A percentile compares a stretch with the other conserved stretches of the same genome.
These are phyloP conservation scores for Cymbomonas tetramitiformis DNA, from an alignment of 139 green algal genomes.

Conservation along the genomic window DNA sequence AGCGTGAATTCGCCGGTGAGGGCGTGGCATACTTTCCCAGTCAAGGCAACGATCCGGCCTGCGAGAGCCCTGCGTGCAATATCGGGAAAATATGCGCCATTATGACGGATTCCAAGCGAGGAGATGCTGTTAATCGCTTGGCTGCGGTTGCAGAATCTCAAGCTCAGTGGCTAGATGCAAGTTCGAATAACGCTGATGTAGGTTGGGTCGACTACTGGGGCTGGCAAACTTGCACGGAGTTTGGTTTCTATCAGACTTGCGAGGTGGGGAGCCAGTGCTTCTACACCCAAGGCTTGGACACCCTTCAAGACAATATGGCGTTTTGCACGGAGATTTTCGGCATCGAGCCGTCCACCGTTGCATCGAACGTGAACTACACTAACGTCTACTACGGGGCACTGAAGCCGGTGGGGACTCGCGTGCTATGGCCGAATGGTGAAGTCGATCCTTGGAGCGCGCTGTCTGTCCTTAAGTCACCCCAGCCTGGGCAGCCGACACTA, in stretches of 20 bases:
- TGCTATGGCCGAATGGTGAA: slow-evolving; percentile 8
- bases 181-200: too few relatives aligned
- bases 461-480: background rate
- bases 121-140: background rate
- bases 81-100: slow-evolving; percentile 9
- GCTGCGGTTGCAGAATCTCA: background rate
- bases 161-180: too few relatives aligned
- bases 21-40: slow-evolving; percentile 5
- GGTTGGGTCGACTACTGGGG: slow-evolving; percentile 7
- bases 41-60: slow-evolving; percentile 19
- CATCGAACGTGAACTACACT: background rate
- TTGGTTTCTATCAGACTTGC: slow-evolving; percentile 26
- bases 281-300: background rate
- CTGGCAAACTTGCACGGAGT: slow-evolving; percentile 26
- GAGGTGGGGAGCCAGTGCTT: slow-evolving; percentile 1
- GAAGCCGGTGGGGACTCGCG: background rate
- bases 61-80: slow-evolving; percentile 6
- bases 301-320: background rate
- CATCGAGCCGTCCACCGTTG: background rate
- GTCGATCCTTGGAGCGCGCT: slow-evolving; percentile 18
- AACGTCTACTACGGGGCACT: slow-evolving; percentile 8
- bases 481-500: background rate
- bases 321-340: background rate
- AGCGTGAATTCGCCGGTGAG: background rate
- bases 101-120: background rate